These are phyloP conservation scores for Tinospora cordifolia DNA, from an alignment of 164 flowering plant genomes.

Conservation along the genomic window DNA sequence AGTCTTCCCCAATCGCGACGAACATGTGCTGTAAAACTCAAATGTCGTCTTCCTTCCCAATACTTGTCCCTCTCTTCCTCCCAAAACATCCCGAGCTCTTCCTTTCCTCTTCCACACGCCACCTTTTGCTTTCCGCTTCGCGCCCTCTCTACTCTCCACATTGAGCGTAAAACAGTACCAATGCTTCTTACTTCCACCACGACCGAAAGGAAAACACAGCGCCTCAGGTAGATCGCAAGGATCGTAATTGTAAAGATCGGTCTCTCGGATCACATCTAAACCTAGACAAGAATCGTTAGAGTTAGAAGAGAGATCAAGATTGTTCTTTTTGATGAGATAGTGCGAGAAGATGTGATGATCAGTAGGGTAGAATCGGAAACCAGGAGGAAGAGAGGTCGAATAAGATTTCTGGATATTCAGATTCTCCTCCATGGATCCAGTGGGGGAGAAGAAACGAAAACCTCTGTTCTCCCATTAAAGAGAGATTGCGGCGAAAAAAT, in stretches of 20 bases:
- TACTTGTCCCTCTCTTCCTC: slow-evolving; percentile 20
- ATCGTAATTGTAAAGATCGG: slow-evolving; percentile 36
- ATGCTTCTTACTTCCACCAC: slow-evolving; percentile 39
- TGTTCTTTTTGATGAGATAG: slow-evolving; percentile 44
- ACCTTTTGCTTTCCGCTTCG: slow-evolving; percentile 25
- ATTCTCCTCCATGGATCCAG: slow-evolving; percentile 23
- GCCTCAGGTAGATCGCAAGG: slow-evolving; percentile 43
- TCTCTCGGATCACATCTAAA: slow-evolving; percentile 29
- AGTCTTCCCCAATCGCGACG: slow-evolving; percentile 20
- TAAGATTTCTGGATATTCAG: slow-evolving; percentile 6
- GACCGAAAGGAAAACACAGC: slow-evolving; percentile 34
- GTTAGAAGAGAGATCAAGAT: neutral
- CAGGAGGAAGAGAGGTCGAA: slow-evolving; percentile 32
- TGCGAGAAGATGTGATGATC: slow-evolving; percentile 35
- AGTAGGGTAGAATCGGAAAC: slow-evolving; percentile 48
- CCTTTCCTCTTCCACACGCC: slow-evolving; percentile 53
- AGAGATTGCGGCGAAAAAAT: too few species aligned
- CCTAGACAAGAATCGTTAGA: neutral
- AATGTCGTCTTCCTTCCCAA: slow-evolving; percentile 38
- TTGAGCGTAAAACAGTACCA: slow-evolving; percentile 40
- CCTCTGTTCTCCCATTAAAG: too few species aligned
- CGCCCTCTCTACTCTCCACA: slow-evolving; percentile 8
- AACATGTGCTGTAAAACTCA: slow-evolving; percentile 37
- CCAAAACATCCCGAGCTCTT: slow-evolving; percentile 28
- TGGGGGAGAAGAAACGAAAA: neutral